Base-by-base conservation (phyloP, 176 grass and related monocot species). In the Olyra latifolia region DNA sequence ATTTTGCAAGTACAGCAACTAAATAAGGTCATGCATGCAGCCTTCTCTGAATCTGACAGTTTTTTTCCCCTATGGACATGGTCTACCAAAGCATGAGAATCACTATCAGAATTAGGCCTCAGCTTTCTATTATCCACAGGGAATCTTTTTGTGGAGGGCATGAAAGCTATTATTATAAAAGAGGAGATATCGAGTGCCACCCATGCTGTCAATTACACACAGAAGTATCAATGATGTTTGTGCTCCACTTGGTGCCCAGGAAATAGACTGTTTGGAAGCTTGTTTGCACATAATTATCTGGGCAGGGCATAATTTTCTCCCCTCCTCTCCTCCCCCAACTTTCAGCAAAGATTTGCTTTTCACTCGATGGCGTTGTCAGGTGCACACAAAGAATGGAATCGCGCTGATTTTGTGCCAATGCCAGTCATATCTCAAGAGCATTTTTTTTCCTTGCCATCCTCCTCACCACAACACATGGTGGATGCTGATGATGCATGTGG, bases 101-200 rank as follows among this genome's bases (percentile, higher is more conserved):
- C 66, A 35, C 66, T 45, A 22, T 67, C 62, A 53, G 29, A 19
- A 66, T 55, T 69, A 80, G 63, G 47, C 39, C 50, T 70, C 67
- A 27, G 19, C 42, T 72, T 62, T 59, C 28, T 19, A 41, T 63
- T 73, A 64, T 82, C 69, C 80, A 43, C 58, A 43, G 5, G 30
- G 46, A 82, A 74, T 65, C 69, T 74, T 82, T 35, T 74, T 73
- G 58, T 28, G 45, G 80, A 74, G 45, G 32, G 40, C n/a, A 27
- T 53, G 19, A 65, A 64, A 82, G 30, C n/a, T 54, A 72, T 46
- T 38, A 38, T 80, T 60, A n/a, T 39, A 40, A 73, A 73, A 61
- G 17, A 39, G 46, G 40, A 24, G 42, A 82, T 62, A 38, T 62
- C 16, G 55, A 72, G 55, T 50, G 55, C 13, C 68, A 82, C 79